Base-by-base conservation (phyloP, 106 monocot species). In the Dioscorea zingiberensis region DNA sequence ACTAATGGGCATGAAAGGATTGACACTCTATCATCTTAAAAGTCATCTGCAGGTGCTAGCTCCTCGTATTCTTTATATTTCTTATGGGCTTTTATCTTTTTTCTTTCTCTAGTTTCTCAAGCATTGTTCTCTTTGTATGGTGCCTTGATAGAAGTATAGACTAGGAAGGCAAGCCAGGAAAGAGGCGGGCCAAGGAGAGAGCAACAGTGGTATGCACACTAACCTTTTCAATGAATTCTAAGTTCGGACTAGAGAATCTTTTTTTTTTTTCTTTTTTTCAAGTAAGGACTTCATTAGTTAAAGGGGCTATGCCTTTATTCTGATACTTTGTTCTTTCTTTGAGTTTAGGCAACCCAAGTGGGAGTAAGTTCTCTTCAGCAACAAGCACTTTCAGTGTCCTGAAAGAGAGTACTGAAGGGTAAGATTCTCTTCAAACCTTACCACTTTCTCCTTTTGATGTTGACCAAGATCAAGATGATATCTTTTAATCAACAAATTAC, bases 41-140 rank as follows among this genome's bases (percentile, higher is more conserved):
- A 92, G 91, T 68, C 91, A 92, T 65, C 69, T 92, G 15, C 91
- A 92, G 75, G 91, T 92, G 14, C 23, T n/a, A n/a, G n/a, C n/a
- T 18, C 11, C 19, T 27, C 47, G 7, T 66, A 8, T 21, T 57
- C 21, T 15, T 27, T 47, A n/a, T 25, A 14, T 46, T 69, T 58
- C 54, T 55, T 10, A 38, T 38, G 38, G 38, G 6, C 18, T 47
- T 61, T 66, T 45, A 18, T 59, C 2, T 64, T 13, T 44, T 29
- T 25, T 46, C 22, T 14, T 29, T 21, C 32, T 68, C 30, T 48
- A 25, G 26, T n/a, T 26, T 27, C 47, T 28, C 22, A 47, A 47
- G 28, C 22, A 0, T 57, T 55, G 21, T 58, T 60, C 24, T 26
- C 14, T n/a, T 62, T 21, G 18, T 23, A 28, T 55, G 16, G 61